Evolutionary conservation across 164 flowering plant species (phyloP).

Genomic region (Magnolia changhungtana): DNA sequence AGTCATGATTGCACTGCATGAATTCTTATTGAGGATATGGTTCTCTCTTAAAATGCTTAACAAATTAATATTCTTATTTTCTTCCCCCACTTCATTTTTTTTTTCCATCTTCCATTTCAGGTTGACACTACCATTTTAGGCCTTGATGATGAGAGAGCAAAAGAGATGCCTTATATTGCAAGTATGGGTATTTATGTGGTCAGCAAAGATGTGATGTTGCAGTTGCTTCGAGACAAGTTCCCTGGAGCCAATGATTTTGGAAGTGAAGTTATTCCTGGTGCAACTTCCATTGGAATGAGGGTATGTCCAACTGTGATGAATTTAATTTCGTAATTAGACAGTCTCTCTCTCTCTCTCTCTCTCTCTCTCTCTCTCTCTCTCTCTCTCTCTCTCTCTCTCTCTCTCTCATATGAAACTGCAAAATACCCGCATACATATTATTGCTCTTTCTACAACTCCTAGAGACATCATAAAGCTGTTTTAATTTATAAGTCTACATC

Average conservation of each 20-base stretch:
- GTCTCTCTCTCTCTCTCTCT: no score
- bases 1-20: not conserved
- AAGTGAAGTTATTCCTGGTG: conserved; percentile 98
- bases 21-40: not conserved
- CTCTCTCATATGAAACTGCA: not conserved
- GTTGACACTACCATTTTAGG: conserved; percentile 84
- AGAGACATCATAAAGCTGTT: not conserved
- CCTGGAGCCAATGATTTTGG: conserved; percentile 99
- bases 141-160: conserved; percentile 87
- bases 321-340: not conserved
- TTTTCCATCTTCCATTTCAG: conserved; percentile 23
- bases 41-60: not conserved
- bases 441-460: not conserved
- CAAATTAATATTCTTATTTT: not conserved
- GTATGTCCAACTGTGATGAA: conserved; percentile 33
- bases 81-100: not conserved
- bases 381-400: no score
- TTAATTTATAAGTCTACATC: not conserved
- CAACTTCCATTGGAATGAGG: conserved; percentile 82
- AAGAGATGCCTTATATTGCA: conserved; percentile 92
- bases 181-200: conserved; percentile 99
- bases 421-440: not conserved
- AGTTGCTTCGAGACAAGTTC: conserved; percentile 69
- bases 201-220: conserved; percentile 87
- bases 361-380: no score